phyloP scores from a whole-genome alignment of 176 grass and related monocot species.

The Cymbopogon citratus region DNA sequence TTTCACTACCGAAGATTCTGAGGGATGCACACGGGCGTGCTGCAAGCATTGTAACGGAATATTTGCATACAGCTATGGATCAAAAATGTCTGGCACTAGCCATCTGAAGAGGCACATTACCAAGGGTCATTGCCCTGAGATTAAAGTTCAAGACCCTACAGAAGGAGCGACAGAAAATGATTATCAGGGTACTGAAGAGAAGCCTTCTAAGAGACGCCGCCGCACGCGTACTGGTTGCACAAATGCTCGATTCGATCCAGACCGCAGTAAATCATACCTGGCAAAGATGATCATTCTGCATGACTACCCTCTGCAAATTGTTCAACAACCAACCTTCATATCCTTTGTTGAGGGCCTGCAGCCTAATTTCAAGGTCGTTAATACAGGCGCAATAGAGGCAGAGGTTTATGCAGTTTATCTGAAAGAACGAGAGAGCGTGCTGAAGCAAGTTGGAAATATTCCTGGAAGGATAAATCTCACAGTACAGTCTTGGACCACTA shows the following conservation, averaged over 20 bases:
- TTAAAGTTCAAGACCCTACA: constrained; percentile 21
- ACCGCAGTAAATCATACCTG: constrained; percentile 31
- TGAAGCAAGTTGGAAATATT: constrained; percentile 24
- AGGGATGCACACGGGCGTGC: not conserved
- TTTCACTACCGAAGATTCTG: not conserved
- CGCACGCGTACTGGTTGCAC: constrained; percentile 20
- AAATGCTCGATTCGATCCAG: constrained; percentile 42
- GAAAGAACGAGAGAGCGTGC: constrained; percentile 33
- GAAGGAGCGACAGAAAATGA: constrained; percentile 1
- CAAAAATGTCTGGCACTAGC: not conserved
- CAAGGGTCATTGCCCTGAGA: constrained; percentile 37
- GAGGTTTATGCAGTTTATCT: constrained; percentile 42
- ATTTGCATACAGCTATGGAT: not conserved
- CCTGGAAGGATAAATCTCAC: constrained; percentile 45
- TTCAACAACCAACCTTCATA: constrained; percentile 39
- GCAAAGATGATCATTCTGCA: constrained; percentile 62
- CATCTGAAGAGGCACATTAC: not conserved
- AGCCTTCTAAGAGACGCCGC: constrained; percentile 16
- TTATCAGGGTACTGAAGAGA: not conserved
- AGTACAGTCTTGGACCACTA: constrained; percentile 37
- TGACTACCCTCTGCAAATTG: constrained; percentile 48
- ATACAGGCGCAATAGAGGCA: constrained; percentile 11
- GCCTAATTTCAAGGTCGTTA: constrained; percentile 33
- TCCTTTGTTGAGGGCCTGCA: constrained; percentile 49
- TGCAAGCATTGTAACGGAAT: not conserved